Conservation (phyloP, 1,284 basidiomycete species). For the Apiotrichum laibachii region DNA sequence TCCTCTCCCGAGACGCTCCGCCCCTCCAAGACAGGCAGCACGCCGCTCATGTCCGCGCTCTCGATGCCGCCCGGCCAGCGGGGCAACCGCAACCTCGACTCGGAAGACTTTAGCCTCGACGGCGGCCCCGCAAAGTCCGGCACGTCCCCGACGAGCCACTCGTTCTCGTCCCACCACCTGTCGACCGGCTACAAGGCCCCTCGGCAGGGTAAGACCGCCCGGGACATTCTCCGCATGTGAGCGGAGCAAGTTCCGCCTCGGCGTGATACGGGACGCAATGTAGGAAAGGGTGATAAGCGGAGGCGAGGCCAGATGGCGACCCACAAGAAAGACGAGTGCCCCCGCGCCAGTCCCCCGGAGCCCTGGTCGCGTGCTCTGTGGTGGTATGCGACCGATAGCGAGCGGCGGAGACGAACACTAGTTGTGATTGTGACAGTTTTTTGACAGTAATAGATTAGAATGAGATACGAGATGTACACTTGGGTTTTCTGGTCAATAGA, state of each 20-base stretch:
- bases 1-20: conserved; percentile 43
- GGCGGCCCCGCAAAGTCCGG: conserved; percentile 12
- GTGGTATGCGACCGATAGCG: too few species aligned
- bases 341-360: too few species aligned
- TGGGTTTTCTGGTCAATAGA: too few species aligned
- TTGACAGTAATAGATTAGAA: too few species aligned
- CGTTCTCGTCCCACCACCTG: not conserved
- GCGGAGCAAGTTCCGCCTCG: too few species aligned
- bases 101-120: conserved; percentile 43
- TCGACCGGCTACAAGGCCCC: not conserved
- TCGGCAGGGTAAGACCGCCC: conserved; percentile 41
- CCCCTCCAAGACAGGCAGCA: conserved; percentile 25
- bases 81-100: conserved; percentile 29
- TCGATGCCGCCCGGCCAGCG: conserved; percentile 4
- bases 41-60: conserved; percentile 27
- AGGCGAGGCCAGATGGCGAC: too few species aligned
- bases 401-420: not conserved
- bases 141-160: not conserved
- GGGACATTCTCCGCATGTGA: conserved; percentile 44
- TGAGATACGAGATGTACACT: too few species aligned
- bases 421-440: too few species aligned
- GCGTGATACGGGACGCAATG: not conserved
- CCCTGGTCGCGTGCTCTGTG: too few species aligned
- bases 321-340: too few species aligned
- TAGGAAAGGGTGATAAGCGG: not conserved